Evolutionary conservation across 75 land plant species (phyloP), one percentile per base, ranked within the genome.

Genomic region (Gnetum montanum): DNA sequence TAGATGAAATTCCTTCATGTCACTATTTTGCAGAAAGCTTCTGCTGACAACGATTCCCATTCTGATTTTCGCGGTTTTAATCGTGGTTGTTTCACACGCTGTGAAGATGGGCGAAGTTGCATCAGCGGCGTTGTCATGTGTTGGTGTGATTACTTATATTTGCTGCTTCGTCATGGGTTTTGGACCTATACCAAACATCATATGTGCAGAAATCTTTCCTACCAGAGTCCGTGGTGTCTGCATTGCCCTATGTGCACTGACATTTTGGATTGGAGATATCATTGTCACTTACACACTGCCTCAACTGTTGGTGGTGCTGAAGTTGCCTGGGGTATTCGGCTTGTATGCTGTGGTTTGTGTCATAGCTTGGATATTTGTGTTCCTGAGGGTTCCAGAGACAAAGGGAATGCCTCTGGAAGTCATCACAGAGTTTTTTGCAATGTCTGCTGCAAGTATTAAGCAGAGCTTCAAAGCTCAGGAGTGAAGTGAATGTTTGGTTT

Each of bases 351-450:
- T 72, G 8, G 83, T 76, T 5, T 81, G 88, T 44, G 56, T 64
- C 43, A 53, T 92, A 8, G 68, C 97, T 1, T 84, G 88, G 89
- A 34, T 92, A 1, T 92, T 92, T 68, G 82, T 92, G 31, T 92
- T 60, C 66, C 31, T 92, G 1, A 84, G 81, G 50, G 97, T 92
- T 24, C 97, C 97, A 15, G 97, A 92, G 51, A 92, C 97, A 6
- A 92, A 92, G 54, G 97, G 94, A 26, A 84, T 88, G 85, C 97
- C 97, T 4, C 78, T 92, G 16, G 97, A 92, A 63, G 88, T 92
- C 28, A 92, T 92, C 24, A 65, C 80, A 0, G 97, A 92, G 75
- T 88, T 92, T 63, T 92, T 92, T 53, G 77, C 93, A 6, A 61
- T 88, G 55, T 53, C 55, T 34, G 36, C 35, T 31, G 36, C 28